Evolutionary conservation across 2,329 filamentous ascomycete species (phyloP).

Genomic region (Apiospora koreana): DNA sequence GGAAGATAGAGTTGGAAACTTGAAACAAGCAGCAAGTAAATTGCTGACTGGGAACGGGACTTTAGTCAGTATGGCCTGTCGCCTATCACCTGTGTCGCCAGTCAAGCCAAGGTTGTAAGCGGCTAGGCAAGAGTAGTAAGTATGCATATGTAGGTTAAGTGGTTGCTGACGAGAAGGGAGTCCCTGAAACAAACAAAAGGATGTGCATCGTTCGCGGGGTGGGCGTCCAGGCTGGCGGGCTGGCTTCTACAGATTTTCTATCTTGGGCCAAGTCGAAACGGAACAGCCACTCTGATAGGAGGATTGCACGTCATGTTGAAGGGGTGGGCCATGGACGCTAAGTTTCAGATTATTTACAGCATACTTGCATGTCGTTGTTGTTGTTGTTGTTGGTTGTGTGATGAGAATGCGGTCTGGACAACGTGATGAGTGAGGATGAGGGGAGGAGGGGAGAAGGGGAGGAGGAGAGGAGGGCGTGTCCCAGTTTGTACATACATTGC

Average conservation of each 20-base stretch:
- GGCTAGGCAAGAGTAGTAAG: background rate
- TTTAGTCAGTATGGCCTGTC: background rate
- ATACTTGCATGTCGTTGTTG: too few species aligned
- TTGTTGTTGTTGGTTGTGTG: background rate
- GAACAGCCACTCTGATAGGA: slow-evolving; percentile 1
- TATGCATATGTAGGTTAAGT: too few species aligned
- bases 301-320: background rate
- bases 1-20: slow-evolving; percentile 2
- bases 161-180: background rate
- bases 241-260: background rate
- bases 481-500: too few species aligned
- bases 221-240: background rate
- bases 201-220: background rate
- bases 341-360: slow-evolving; percentile 2
- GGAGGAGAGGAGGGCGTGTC: too few species aligned
- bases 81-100: too few species aligned
- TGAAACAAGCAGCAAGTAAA: slow-evolving; percentile 12
- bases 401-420: background rate
- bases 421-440: too few species aligned
- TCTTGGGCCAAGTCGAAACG: slow-evolving; percentile 1
- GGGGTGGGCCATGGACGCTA: background rate
- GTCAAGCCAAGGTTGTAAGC: background rate
- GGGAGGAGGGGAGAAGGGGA: too few species aligned
- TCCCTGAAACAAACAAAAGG: background rate
- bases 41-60: background rate